A percentile compares a stretch with the other conserved stretches of the same genome.
phyloP scores from a whole-genome alignment of 805 yeast genomes.

The Suhomyces sp. region DNA sequence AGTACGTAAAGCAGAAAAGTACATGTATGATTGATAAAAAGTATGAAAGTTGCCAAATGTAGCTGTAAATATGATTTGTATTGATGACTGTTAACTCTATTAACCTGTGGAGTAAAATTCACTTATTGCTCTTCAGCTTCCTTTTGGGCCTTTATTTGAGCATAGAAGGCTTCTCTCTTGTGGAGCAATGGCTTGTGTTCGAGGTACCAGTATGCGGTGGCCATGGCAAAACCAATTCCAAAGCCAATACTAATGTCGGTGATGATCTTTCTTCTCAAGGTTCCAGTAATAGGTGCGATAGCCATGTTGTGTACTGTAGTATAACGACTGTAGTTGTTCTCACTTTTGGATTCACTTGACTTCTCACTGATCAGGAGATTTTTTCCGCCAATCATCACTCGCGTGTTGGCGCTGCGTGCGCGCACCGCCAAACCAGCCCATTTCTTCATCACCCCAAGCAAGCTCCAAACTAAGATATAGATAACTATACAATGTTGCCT shows the following conservation, averaged over 20 bases:
- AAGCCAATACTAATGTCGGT: conserved; percentile 75
- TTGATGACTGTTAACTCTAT: neutral
- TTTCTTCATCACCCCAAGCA: neutral
- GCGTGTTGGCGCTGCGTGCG: neutral
- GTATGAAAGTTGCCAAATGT: too few relatives aligned
- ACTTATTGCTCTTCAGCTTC: conserved; percentile 46
- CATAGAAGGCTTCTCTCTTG: conserved; percentile 83
- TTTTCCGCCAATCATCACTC: conserved; percentile 5
- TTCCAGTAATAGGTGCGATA: conserved; percentile 83
- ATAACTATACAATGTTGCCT: conserved; percentile 2
- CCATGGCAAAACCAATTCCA: conserved; percentile 52
- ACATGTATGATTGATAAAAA: too few relatives aligned
- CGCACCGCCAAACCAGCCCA: neutral
- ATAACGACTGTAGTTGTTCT: neutral
- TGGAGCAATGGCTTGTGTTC: conserved; percentile 72
- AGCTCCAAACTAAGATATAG: neutral
- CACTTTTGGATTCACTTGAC: neutral
- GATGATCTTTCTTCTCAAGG: conserved; percentile 74
- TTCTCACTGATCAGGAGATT: conserved; percentile 1
- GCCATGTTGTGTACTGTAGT: conserved; percentile 48
- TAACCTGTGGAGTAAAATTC: too few relatives aligned
- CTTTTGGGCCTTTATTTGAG: conserved; percentile 72
- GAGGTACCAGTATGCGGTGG: conserved; percentile 81
- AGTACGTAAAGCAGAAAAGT: too few relatives aligned
- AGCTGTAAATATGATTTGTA: too few relatives aligned